Conservation (phyloP, 1,139 yeast genomes). For the Kazachstania sp. region DNA sequence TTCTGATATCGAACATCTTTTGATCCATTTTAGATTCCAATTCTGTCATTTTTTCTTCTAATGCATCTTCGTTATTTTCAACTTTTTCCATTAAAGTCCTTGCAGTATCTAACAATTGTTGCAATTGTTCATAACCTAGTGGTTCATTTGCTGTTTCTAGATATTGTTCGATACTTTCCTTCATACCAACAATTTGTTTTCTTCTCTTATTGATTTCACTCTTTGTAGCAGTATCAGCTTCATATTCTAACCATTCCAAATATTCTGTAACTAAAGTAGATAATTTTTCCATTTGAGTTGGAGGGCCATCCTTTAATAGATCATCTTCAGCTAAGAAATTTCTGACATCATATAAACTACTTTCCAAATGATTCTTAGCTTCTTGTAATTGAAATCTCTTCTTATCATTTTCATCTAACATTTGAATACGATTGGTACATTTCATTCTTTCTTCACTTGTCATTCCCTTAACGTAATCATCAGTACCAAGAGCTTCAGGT, state of each 20-base stretch:
- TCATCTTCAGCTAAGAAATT: conserved; percentile 44
- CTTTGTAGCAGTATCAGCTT: conserved; percentile 47
- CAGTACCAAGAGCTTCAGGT: conserved; percentile 4
- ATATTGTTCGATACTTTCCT: conserved; percentile 29
- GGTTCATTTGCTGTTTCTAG: conserved; percentile 32
- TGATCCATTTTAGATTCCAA: conserved; percentile 10
- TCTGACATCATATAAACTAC: conserved; percentile 50
- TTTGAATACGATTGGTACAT: conserved; percentile 12
- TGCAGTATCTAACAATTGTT: conserved; percentile 28
- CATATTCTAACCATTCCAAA: conserved; percentile 76
- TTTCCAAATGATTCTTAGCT: conserved; percentile 48
- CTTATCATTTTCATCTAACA: conserved; percentile 36
- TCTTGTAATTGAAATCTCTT: conserved; percentile 42
- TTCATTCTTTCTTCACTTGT: conserved; percentile 3
- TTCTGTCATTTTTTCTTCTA: conserved; percentile 10
- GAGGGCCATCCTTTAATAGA: conserved; percentile 32
- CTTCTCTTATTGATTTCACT: conserved; percentile 32
- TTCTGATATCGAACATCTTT: conserved; percentile 4
- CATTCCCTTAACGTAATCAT: conserved; percentile 2
- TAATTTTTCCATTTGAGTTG: conserved; percentile 34
- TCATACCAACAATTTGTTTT: conserved; percentile 26
- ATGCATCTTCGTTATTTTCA: conserved; percentile 5
- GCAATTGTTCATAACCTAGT: conserved; percentile 34
- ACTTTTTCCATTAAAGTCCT: conserved; percentile 7
- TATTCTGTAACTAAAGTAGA: conserved; percentile 38